These are phyloP conservation scores for Pseudoneurospora amorphoporcata DNA, from an alignment of 495 filamentous ascomycete species.

Conservation along the genomic window DNA sequence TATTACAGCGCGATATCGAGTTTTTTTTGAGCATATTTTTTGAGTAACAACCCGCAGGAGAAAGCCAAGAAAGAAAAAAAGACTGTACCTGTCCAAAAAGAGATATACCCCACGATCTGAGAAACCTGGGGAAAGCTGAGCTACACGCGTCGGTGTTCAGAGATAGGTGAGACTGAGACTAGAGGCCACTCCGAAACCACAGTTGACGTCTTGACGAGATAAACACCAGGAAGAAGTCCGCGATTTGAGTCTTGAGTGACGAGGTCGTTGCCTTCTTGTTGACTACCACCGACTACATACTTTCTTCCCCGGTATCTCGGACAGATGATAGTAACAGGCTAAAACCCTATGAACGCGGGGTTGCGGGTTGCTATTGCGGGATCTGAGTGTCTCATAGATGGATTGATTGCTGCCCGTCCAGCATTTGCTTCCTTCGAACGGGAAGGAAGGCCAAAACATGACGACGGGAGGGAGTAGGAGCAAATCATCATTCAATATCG, in stretches of 20 bases:
- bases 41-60: neutral
- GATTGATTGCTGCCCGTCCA: neutral
- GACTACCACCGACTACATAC: too few relatives aligned
- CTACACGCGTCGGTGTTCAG: neutral
- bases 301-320: neutral
- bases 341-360: neutral
- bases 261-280: neutral
- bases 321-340: neutral
- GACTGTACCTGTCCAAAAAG: neutral
- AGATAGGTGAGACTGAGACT: neutral
- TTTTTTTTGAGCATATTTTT: neutral
- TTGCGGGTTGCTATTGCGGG: neutral
- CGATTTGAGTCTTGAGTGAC: neutral
- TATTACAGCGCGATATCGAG: neutral
- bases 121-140: neutral
- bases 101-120: neutral
- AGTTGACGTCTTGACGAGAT: neutral
- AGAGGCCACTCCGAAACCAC: neutral
- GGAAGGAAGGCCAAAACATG: neutral
- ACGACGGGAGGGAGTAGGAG: neutral
- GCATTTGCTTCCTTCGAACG: neutral
- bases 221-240: neutral
- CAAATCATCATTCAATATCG: neutral
- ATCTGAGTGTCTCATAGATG: neutral
- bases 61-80: neutral